Evolutionary conservation across 2,329 filamentous ascomycete genomes (phyloP).

Genomic region (Hymenoscyphus repandus): DNA sequence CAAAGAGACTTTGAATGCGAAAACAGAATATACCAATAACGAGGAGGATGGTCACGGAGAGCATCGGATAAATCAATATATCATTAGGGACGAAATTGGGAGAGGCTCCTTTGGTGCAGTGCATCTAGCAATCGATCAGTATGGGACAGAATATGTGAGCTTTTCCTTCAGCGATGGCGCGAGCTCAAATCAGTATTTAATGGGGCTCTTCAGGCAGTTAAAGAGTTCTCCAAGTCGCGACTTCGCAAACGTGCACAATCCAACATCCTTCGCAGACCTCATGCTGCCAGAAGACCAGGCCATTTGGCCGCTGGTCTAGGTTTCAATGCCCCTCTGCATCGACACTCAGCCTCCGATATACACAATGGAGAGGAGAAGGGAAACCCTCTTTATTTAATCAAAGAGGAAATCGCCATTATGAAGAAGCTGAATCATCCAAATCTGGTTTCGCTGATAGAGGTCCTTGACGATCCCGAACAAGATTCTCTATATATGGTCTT

Average conservation of each 20-base stretch:
- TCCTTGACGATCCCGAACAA: slow-evolving; percentile 90
- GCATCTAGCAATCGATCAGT: slow-evolving; percentile 84
- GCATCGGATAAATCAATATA: slow-evolving; percentile 90
- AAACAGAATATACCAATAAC: slow-evolving; percentile 79
- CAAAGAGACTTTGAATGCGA: slow-evolving; percentile 89
- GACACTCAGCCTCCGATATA: slow-evolving; percentile 49
- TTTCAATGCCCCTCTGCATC: slow-evolving; percentile 38
- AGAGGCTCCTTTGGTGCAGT: slow-evolving; percentile 92
- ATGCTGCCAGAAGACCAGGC: slow-evolving; percentile 46
- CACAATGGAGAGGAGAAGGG: slow-evolving; percentile 55
- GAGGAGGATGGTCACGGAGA: slow-evolving; percentile 75
- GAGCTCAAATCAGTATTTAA: not conserved
- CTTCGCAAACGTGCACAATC: slow-evolving; percentile 87
- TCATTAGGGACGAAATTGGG: slow-evolving; percentile 93
- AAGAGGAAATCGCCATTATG: slow-evolving; percentile 97
- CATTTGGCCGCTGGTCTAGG: slow-evolving; percentile 38
- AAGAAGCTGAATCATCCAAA: slow-evolving; percentile 96
- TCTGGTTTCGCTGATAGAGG: slow-evolving; percentile 87
- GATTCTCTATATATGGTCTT: slow-evolving; percentile 98
- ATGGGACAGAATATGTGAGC: slow-evolving; percentile 85
- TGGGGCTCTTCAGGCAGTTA: slow-evolving; percentile 67
- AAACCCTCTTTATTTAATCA: slow-evolving; percentile 77
- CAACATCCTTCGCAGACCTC: slow-evolving; percentile 68
- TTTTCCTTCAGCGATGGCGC: not conserved
- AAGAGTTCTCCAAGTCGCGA: slow-evolving; percentile 93